phyloP scores from a whole-genome alignment of 2,329 filamentous ascomycete species.

The Ascochyta koolunga region DNA sequence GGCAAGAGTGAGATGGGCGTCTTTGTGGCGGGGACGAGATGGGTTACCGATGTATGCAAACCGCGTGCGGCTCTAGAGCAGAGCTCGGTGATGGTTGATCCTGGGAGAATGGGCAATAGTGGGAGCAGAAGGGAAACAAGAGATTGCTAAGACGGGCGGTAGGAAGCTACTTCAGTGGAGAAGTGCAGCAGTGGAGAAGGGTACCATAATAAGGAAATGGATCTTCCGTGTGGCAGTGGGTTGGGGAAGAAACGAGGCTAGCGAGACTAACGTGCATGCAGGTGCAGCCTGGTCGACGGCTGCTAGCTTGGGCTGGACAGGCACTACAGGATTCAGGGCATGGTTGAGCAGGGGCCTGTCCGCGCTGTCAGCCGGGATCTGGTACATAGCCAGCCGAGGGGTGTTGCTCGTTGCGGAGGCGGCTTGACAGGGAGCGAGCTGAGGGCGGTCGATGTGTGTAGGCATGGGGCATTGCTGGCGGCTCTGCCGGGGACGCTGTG shows the following conservation, averaged over 20 bases:
- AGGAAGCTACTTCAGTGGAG: constrained; percentile 6
- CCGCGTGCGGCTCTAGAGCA: background rate
- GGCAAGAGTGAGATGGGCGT: background rate
- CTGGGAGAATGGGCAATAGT: background rate
- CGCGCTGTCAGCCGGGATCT: constrained; percentile 21
- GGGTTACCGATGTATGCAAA: constrained; percentile 17
- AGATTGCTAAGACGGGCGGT: constrained; percentile 1
- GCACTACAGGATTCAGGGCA: constrained; percentile 19
- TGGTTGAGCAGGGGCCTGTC: constrained; percentile 20
- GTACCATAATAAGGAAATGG: constrained; percentile 17
- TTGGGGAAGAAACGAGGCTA: constrained; percentile 11
- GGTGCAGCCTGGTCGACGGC: constrained; percentile 23
- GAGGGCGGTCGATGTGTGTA: constrained; percentile 3
- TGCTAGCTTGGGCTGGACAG: constrained; percentile 24
- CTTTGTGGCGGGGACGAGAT: constrained; percentile 13
- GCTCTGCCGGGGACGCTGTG: background rate
- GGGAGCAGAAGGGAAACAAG: background rate
- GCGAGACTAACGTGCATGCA: constrained; percentile 23
- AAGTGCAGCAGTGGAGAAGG: constrained; percentile 3
- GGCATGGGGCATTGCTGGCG: background rate
- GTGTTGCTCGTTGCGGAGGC: constrained; percentile 6
- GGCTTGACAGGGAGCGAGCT: constrained; percentile 12
- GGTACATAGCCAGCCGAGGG: constrained; percentile 20
- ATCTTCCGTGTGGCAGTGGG: constrained; percentile 23
- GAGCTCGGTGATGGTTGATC: background rate